These are phyloP conservation scores for Trametes polyzona DNA, from an alignment of 1,284 basidiomycete species.

Conservation along the genomic window DNA sequence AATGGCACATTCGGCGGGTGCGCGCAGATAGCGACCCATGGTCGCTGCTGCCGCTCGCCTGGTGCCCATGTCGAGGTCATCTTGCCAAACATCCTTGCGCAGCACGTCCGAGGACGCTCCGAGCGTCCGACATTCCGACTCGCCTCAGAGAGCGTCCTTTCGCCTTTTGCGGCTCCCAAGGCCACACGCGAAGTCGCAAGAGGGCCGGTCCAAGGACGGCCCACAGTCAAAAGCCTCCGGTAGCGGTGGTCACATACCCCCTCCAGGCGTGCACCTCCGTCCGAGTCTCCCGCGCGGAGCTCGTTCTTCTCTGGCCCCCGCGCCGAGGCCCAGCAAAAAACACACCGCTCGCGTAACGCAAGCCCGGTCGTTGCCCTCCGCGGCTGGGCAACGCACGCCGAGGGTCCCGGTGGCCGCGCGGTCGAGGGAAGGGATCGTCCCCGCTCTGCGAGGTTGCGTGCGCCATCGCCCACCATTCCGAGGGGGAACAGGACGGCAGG, in stretches of 20 bases:
- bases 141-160: constrained; percentile 1
- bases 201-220: constrained; percentile 7
- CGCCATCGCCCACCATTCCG: constrained; percentile 5
- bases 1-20: constrained; percentile 2
- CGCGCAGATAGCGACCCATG: constrained; percentile 5
- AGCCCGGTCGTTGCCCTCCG: background rate
- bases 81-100: constrained; percentile 4
- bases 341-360: background rate
- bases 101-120: constrained; percentile 21
- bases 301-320: background rate
- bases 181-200: constrained; percentile 21
- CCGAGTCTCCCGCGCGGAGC: constrained; percentile 9
- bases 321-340: background rate
- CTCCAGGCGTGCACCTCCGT: constrained; percentile 1
- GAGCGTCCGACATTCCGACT: constrained; percentile 22
- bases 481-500: background rate
- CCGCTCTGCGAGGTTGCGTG: background rate
- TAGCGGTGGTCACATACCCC: constrained; percentile 10
- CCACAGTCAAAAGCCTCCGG: constrained; percentile 18
- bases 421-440: constrained; percentile 6
- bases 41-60: background rate
- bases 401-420: constrained; percentile 20
- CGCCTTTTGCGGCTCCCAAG: constrained; percentile 18
- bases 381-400: constrained; percentile 7
- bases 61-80: background rate